These are phyloP conservation scores for Mucor irregularis DNA, from an alignment of 371 early-diverging fungal species.

Conservation along the genomic window DNA sequence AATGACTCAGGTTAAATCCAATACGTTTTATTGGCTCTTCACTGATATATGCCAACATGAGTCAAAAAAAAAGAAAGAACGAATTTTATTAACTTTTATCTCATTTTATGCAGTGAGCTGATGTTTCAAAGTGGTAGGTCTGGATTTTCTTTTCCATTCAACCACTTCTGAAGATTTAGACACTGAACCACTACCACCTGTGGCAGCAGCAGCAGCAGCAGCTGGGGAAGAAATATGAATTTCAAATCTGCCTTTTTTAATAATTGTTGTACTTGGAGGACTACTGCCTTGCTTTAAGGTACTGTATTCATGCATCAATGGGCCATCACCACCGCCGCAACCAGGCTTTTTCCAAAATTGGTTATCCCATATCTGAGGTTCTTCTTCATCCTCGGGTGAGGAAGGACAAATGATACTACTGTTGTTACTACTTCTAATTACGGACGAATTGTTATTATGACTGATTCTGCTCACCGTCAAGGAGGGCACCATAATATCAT, in stretches of 20 bases:
- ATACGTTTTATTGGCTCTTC: slow-evolving; percentile 16
- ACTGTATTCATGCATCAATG: slow-evolving; percentile 21
- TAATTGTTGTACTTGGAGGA: too few relatives aligned
- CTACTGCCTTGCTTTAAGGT: slow-evolving; percentile 3
- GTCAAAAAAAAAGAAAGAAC: neutral
- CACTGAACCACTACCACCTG: neutral
- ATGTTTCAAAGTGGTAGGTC: slow-evolving; percentile 2
- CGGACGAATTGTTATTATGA: neutral
- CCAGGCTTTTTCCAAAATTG: slow-evolving; percentile 29
- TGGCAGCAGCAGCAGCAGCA: slow-evolving; percentile 1
- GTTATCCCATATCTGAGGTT: slow-evolving; percentile 38
- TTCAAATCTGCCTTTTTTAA: slow-evolving; percentile 46
- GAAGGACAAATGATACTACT: slow-evolving; percentile 1
- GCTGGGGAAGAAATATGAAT: slow-evolving; percentile 15
- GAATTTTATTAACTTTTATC: too few relatives aligned
- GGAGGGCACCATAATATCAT: too few relatives aligned
- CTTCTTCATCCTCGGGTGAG: neutral
- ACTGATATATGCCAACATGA: neutral
- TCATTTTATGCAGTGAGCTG: slow-evolving; percentile 3
- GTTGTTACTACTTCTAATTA: neutral
- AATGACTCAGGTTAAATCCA: slow-evolving; percentile 25
- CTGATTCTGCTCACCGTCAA: slow-evolving; percentile 1
- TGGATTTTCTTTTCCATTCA: slow-evolving; percentile 27
- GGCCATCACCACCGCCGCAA: too few relatives aligned
- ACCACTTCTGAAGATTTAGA: slow-evolving; percentile 1